phyloP scores from a whole-genome alignment of 805 yeast genomes.

The Metschnikowia aberdeeniae region DNA sequence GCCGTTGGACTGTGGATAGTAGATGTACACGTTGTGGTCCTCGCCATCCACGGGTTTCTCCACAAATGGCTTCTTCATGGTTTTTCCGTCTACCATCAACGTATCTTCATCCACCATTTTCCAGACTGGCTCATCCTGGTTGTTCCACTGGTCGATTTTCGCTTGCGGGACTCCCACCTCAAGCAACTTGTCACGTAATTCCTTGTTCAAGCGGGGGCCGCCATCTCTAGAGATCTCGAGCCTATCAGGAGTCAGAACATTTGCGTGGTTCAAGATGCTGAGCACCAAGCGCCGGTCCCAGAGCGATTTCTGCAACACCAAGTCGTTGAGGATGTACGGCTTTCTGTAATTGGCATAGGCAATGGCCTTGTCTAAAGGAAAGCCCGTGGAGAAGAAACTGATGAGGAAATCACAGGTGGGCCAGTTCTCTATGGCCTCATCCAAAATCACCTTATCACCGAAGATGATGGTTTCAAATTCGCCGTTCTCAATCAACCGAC shows the following conservation, averaged over 20 bases:
- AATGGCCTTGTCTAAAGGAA: slow-evolving; percentile 94
- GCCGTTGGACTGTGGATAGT: slow-evolving; percentile 82
- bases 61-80: slow-evolving; percentile 84
- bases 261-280: slow-evolving; percentile 67
- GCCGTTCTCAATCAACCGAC: slow-evolving; percentile 83
- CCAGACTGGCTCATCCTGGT: slow-evolving; percentile 74
- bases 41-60: slow-evolving; percentile 99
- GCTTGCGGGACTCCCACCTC: slow-evolving; percentile 34
- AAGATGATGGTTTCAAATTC: slow-evolving; percentile 96
- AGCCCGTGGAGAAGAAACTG: slow-evolving; percentile 91
- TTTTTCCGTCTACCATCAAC: slow-evolving; percentile 65
- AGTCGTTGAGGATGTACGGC: slow-evolving; percentile 86
- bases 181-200: slow-evolving; percentile 46
- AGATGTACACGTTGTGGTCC: slow-evolving; percentile 93
- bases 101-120: slow-evolving; percentile 81
- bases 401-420: slow-evolving; percentile 96
- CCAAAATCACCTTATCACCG: slow-evolving; percentile 94
- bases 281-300: slow-evolving; percentile 96
- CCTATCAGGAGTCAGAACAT: slow-evolving; percentile 88
- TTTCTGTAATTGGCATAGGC: slow-evolving; percentile 82
- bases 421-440: slow-evolving; percentile 95
- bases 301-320: slow-evolving; percentile 85
- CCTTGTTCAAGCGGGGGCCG: slow-evolving; percentile 77
- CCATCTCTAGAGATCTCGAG: slow-evolving; percentile 93
- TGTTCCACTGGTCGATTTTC: slow-evolving; percentile 59